Percentiles rank a stretch among this genome's conserved stretches.
These are phyloP conservation scores for Venturia pyrina DNA, from an alignment of 2,329 filamentous ascomycete genomes.

Conservation along the genomic window DNA sequence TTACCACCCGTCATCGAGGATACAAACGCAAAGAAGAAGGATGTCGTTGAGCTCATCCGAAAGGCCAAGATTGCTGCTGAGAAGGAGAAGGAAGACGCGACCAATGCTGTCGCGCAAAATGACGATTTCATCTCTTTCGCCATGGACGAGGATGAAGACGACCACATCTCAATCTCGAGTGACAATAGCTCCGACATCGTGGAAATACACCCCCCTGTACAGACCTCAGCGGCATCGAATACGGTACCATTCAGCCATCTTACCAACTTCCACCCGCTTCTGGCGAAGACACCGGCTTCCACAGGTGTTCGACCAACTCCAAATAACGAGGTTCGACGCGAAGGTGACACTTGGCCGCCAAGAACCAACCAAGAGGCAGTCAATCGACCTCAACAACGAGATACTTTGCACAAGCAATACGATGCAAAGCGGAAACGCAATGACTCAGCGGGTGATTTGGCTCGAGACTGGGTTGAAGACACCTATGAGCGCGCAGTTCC, in stretches of 20 bases:
- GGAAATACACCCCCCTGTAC: not conserved
- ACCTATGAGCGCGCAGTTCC: not conserved
- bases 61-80: constrained; percentile 66
- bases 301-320: not conserved
- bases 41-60: constrained; percentile 83
- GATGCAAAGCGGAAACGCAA: constrained; percentile 11
- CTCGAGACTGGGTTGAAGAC: not conserved
- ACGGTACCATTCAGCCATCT: constrained; percentile 2
- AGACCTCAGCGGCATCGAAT: not conserved
- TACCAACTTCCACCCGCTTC: not conserved
- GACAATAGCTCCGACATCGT: not conserved
- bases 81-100: constrained; percentile 42
- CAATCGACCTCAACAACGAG: constrained; percentile 2
- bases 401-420: not conserved
- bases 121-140: constrained; percentile 89
- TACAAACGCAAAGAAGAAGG: constrained; percentile 61
- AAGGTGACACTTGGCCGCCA: not conserved
- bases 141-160: constrained; percentile 43
- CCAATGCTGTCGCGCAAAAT: constrained; percentile 34
- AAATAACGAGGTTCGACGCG: not conserved
- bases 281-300: not conserved
- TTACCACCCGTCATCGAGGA: constrained; percentile 67
- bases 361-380: constrained; percentile 1
- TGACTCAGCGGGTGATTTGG: constrained; percentile 6
- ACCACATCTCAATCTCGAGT: constrained; percentile 9